These are phyloP conservation scores for Chalara sp. DNA, from an alignment of 2,329 filamentous ascomycete genomes.

Conservation along the genomic window DNA sequence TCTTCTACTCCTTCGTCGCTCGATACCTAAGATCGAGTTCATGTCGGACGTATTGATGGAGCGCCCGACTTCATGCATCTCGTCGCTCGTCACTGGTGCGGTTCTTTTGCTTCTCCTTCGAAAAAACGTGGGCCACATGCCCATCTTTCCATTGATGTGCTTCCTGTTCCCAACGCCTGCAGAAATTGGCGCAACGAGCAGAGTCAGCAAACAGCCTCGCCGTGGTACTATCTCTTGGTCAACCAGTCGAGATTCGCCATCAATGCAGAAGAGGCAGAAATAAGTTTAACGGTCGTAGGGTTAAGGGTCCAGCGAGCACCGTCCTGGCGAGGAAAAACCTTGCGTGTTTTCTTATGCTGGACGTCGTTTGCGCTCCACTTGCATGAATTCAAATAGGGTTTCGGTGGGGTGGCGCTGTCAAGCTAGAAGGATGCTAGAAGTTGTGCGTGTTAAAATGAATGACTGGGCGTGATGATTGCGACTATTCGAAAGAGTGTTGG, in stretches of 20 bases:
- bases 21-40: conserved; percentile 16
- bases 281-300: background rate
- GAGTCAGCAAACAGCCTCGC: too few relatives aligned
- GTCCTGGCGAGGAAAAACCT: background rate
- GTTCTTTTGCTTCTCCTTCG: background rate
- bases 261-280: background rate
- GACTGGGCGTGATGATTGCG: too few relatives aligned
- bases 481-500: too few relatives aligned
- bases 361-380: background rate
- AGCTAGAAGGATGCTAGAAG: too few relatives aligned
- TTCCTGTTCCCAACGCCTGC: background rate
- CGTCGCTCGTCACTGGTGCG: background rate
- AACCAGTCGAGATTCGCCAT: background rate
- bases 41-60: background rate
- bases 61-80: background rate
- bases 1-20: conserved; percentile 29
- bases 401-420: too few relatives aligned
- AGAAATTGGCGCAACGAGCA: too few relatives aligned
- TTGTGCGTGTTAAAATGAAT: too few relatives aligned
- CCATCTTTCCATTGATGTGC: background rate
- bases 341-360: background rate
- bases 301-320: too few relatives aligned
- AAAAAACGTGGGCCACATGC: background rate
- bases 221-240: background rate
- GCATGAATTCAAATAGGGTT: background rate